Evolutionary conservation across 1,284 basidiomycete species (phyloP), one percentile per base, ranked within the genome.

Genomic region (Baeospora myosura): DNA sequence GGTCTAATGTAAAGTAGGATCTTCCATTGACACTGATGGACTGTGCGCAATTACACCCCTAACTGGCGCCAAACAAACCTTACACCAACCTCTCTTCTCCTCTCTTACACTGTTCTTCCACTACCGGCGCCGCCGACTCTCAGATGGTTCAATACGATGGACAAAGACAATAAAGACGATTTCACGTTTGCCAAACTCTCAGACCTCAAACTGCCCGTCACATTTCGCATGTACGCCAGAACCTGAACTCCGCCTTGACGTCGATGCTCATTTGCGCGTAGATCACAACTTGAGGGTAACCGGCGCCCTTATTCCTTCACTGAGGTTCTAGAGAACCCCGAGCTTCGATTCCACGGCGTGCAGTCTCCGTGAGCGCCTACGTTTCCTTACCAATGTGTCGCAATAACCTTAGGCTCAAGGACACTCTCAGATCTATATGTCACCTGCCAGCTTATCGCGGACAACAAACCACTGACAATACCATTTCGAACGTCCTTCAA

Each of bases 401-500:
- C 41, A 55, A 53, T 60, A 53, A 64, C 49, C 38, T 50, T 49
- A 43, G 48, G 47, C 50, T 60, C 51, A 69, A 90, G 85, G 47
- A 78, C 74, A 4, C 74, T 86, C 51, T 88, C 92, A 53, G 94
- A 98, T 63, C 75, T 98, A 45, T 94, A 91, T 61, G 85, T 98
- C 37, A 89, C 86, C 8, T 88, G 88, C 53, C 88, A 95, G 55
- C 78, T 98, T 10, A 78, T 88, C 49, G 86, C 92, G 4, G 90
- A 95, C 60, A 95, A 95, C 62, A 93, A 94, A 58, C 89, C 90
- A 0, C 68, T 95, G 29, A 92, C 91, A 0, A 84, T 94, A 20
- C 86, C 91, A 0, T 89, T 88, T 55, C 81, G 89, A 38, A 98
- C 96, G 0, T 79, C 88, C 0, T 94, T 91, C 74, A 95, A 94